These are phyloP conservation scores for Hymenoscyphus occultus DNA, from an alignment of 2,329 filamentous ascomycete genomes.

Conservation along the genomic window DNA sequence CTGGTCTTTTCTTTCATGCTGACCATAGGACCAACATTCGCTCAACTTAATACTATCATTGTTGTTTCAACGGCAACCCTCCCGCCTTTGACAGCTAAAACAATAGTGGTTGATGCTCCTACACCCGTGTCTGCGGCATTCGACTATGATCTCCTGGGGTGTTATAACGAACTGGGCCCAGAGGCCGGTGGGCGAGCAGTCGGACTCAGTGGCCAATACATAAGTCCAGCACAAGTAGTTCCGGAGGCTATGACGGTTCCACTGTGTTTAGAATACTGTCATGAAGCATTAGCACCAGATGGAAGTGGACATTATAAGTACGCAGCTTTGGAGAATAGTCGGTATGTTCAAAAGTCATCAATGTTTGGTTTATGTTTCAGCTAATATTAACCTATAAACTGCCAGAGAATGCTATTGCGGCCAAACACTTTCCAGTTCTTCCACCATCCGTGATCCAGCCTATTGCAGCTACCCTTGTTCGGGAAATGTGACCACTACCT, in stretches of 20 bases:
- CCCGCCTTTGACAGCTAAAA: constrained; percentile 4
- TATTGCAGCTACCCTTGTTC: constrained; percentile 18
- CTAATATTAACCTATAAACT: background rate
- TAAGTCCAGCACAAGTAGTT: constrained; percentile 13
- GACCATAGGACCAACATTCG: background rate
- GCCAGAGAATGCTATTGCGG: constrained; percentile 22
- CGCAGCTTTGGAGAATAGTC: constrained; percentile 20
- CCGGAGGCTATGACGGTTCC: constrained; percentile 19
- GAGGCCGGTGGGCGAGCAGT: constrained; percentile 13
- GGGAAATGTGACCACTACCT: constrained; percentile 11
- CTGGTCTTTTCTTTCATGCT: background rate
- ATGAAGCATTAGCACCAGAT: constrained; percentile 6
- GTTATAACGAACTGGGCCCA: constrained; percentile 21
- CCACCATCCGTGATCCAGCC: background rate
- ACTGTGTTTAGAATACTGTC: constrained; percentile 21
- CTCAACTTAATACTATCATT: background rate
- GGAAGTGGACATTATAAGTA: constrained; percentile 18
- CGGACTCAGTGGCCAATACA: constrained; percentile 15
- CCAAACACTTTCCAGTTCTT: constrained; percentile 16
- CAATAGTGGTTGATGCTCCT: background rate
- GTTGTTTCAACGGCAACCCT: background rate
- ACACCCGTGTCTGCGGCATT: background rate
- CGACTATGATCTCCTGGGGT: constrained; percentile 19
- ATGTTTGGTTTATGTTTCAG: background rate
- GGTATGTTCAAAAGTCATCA: constrained; percentile 9